A percentile compares a stretch with the other conserved stretches of the same genome.
phyloP scores from a whole-genome alignment of 2,329 filamentous ascomycete species.

The Leptodontidium sp. region DNA sequence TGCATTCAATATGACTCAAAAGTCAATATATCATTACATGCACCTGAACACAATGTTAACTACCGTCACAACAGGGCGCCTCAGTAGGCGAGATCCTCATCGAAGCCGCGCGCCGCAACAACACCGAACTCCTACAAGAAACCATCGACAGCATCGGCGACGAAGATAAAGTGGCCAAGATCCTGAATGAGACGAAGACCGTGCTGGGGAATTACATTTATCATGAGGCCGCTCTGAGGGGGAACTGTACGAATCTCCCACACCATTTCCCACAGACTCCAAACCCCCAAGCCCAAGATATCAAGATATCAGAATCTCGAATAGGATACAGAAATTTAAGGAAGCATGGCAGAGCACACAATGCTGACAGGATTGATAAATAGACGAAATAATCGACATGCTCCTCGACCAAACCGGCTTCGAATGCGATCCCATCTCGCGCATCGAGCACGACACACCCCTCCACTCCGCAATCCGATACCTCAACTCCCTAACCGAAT shows the following conservation, averaged over 20 bases:
- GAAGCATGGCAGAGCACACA: too few species aligned
- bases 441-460: constrained; percentile 77
- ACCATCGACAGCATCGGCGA: constrained; percentile 67
- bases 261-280: neutral
- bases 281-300: neutral
- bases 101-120: constrained; percentile 93
- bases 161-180: constrained; percentile 70
- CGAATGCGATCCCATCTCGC: constrained; percentile 82
- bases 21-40: neutral
- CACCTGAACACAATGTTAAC: neutral
- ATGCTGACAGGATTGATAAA: neutral
- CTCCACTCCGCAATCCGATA: constrained; percentile 82
- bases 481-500: constrained; percentile 71
- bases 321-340: too few species aligned
- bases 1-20: neutral
- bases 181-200: constrained; percentile 87
- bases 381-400: constrained; percentile 81
- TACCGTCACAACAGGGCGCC: constrained; percentile 69
- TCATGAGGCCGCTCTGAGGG: constrained; percentile 85
- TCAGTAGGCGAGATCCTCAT: constrained; percentile 85
- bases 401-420: constrained; percentile 85
- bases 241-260: constrained; percentile 72
- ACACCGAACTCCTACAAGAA: constrained; percentile 82
- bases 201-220: constrained; percentile 88
- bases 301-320: neutral